Base-by-base conservation (phyloP, 2,329 filamentous ascomycete species). In the Aspergillus floridensis region DNA sequence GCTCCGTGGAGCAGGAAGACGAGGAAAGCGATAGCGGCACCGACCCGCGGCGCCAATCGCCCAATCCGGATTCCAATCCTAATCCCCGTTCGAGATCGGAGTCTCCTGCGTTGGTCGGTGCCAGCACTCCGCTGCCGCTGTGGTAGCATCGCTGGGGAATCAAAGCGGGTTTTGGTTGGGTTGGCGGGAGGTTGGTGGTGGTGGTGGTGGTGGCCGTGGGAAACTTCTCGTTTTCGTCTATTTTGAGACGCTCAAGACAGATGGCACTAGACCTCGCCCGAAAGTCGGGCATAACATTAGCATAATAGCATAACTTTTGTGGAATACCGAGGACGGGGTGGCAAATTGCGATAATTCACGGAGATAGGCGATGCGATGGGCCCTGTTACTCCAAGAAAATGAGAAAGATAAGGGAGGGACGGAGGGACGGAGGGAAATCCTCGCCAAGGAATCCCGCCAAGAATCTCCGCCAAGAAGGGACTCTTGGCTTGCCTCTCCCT, bases 1-100 rank as follows among this genome's bases (percentile, higher is more conserved):
- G 7, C 2, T 29, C 26, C 7, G 26, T 29, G 26, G 26, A 29
- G 26, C 26, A 46, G 51, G 46, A 56, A 51, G 56, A 62, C 32
- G 38, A 46, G 10, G 38, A 29, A 10, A 48, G 47, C 31, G 54
- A 68, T 54, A 47, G 24, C 11, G 35, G 49, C 8, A 49, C n/a
- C 31, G 60, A 46, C n/a, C 38, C 38, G 14, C 38, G 38, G 38
- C 38, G 38, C 38, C 38, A 41, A 19, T 41, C 38, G 16, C 16
- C 16, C 38, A 41, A 41, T n/a, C 38, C 38, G 5, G 7, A 6
- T 7, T n/a, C 38, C 8, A 41, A 19, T n/a, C 38, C 38, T 8
- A n/a, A 6, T 7, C 16, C 38, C 8, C 14, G 38, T 12, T 35
- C 32, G 11, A 16, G 32, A 16, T 35, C 11, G 26, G 26, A 29